A percentile compares a stretch with the other conserved stretches of the same genome.
Conservation (phyloP, 345 rosid species). For the Theobroma cacao region DNA sequence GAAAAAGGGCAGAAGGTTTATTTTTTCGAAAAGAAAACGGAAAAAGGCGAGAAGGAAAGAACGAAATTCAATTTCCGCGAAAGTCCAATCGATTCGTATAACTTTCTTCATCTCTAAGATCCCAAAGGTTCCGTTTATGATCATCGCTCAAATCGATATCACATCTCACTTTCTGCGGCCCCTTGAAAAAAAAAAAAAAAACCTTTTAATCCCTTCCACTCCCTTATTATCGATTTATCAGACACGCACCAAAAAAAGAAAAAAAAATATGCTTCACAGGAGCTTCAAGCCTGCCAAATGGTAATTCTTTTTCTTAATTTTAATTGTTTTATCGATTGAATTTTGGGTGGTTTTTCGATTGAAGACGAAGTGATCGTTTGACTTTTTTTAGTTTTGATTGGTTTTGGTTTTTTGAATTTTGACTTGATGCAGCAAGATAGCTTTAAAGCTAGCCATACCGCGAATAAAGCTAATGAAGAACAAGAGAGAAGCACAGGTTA, state of each 20-base stretch:
- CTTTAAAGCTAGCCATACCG: slow-evolving; percentile 69
- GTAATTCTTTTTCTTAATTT: slow-evolving; percentile 24
- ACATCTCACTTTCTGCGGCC: neutral
- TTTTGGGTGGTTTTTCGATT: neutral
- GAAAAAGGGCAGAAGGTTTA: neutral
- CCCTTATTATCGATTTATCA: neutral
- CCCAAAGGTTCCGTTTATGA: neutral
- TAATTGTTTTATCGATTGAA: slow-evolving; percentile 8
- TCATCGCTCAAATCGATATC: neutral
- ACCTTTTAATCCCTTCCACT: neutral
- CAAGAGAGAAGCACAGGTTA: slow-evolving; percentile 61
- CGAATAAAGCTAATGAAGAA: slow-evolving; percentile 79
- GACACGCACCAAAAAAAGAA: neutral
- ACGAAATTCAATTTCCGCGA: slow-evolving; percentile 25
- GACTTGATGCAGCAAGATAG: slow-evolving; percentile 58
- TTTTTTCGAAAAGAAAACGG: neutral
- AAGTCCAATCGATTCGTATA: slow-evolving; percentile 5
- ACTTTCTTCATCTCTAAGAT: slow-evolving; percentile 21
- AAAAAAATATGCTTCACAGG: slow-evolving; percentile 53
- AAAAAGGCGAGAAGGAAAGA: neutral
- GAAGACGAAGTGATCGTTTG: neutral
- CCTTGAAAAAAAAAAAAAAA: neutral
- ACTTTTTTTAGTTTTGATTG: neutral
- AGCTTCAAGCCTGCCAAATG: slow-evolving; percentile 96
- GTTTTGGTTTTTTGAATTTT: neutral